Conservation (phyloP, 1,284 basidiomycete species). For the Cryptococcus jaspeensis region DNA sequence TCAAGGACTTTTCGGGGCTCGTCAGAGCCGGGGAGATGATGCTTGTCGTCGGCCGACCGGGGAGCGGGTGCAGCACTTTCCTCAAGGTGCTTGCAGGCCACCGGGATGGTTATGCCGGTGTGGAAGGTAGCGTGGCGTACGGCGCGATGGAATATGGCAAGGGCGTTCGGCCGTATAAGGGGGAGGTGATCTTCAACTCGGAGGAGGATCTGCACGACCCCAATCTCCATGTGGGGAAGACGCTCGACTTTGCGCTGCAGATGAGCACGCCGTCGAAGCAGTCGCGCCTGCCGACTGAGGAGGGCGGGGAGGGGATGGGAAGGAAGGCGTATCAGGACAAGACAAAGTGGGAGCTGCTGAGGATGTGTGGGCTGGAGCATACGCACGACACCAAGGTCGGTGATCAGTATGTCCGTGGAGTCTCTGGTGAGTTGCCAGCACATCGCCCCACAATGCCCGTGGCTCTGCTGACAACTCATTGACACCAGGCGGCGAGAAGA, state of each 20-base stretch:
- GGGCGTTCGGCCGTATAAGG: constrained; percentile 19
- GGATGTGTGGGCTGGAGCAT: constrained; percentile 70
- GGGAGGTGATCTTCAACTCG: constrained; percentile 39
- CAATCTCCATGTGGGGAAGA: constrained; percentile 42
- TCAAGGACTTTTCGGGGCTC: constrained; percentile 37
- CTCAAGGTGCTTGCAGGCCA: constrained; percentile 52
- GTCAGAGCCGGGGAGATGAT: constrained; percentile 47
- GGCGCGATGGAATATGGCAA: constrained; percentile 39
- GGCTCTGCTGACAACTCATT: neutral
- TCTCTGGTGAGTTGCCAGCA: constrained; percentile 57
- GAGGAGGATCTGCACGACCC: constrained; percentile 46
- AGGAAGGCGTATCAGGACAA: constrained; percentile 54
- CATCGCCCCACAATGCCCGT: neutral
- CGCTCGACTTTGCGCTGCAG: constrained; percentile 43
- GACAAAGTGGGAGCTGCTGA: constrained; percentile 60
- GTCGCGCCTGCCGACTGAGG: constrained; percentile 21
- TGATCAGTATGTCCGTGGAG: constrained; percentile 68
- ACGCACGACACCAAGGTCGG: constrained; percentile 76
- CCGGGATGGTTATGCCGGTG: constrained; percentile 46
- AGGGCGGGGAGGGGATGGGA: constrained; percentile 33
- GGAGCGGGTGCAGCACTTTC: constrained; percentile 53
- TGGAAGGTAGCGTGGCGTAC: constrained; percentile 50
- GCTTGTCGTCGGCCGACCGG: constrained; percentile 50
- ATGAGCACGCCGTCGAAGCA: constrained; percentile 32
- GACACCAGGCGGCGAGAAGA: constrained; percentile 58